phyloP scores from a whole-genome alignment of 768 basidiomycete genomes.

The Candolleomyces eurysporus region DNA sequence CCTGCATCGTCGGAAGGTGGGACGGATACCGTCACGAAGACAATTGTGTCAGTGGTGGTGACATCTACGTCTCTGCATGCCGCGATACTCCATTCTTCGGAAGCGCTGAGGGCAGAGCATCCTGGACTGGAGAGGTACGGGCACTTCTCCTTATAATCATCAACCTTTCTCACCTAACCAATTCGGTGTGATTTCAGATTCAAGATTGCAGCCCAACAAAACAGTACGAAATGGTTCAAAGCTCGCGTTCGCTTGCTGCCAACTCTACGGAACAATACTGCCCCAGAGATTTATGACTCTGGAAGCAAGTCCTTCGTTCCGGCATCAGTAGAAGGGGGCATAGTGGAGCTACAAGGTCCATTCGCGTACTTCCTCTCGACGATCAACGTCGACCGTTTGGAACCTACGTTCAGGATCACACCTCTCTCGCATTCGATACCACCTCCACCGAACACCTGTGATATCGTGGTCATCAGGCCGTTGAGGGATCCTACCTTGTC shows the following conservation, averaged over 20 bases:
- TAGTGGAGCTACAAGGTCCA: constrained; percentile 53
- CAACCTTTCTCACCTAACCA: constrained; percentile 4
- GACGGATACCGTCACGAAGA: background rate
- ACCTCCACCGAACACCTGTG: constrained; percentile 50
- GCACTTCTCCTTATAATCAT: constrained; percentile 15
- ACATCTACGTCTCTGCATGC: constrained; percentile 86
- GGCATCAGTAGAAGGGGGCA: constrained; percentile 27
- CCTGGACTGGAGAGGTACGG: constrained; percentile 66
- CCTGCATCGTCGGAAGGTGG: constrained; percentile 17
- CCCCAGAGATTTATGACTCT: constrained; percentile 64
- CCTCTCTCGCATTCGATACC: constrained; percentile 55
- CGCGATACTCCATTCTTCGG: constrained; percentile 78
- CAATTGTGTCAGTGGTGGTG: constrained; percentile 69
- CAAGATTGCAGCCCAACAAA: constrained; percentile 79
- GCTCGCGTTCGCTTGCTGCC: constrained; percentile 59
- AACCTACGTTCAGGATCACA: constrained; percentile 75
- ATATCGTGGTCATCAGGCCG: constrained; percentile 78
- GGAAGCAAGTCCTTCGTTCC: constrained; percentile 44
- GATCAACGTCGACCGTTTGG: constrained; percentile 82
- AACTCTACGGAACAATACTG: constrained; percentile 25
- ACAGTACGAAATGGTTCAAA: constrained; percentile 70
- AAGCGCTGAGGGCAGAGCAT: constrained; percentile 60
- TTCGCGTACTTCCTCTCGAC: constrained; percentile 86
- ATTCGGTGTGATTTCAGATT: constrained; percentile 45
- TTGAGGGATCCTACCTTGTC: constrained; percentile 49